phyloP scores from a whole-genome alignment of 169 alveolate genomes.

The Cryptosporidium bovis region DNA sequence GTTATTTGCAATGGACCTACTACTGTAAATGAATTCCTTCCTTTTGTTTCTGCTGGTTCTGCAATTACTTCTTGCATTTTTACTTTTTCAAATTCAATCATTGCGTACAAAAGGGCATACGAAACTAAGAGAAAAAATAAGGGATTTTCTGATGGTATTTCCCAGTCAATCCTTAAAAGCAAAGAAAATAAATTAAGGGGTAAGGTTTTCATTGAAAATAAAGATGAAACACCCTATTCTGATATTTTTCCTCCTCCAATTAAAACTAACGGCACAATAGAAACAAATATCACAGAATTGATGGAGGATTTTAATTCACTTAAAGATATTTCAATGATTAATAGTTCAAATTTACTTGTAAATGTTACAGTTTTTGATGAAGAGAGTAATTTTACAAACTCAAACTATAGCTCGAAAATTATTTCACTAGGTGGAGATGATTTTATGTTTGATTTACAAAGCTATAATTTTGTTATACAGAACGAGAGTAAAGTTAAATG shows the following conservation, averaged over 20 bases:
- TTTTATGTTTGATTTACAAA: too few species aligned
- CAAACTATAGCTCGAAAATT: too few species aligned
- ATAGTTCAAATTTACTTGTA: neutral
- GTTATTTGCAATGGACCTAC: conserved; percentile 7
- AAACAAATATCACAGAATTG: conserved; percentile 14
- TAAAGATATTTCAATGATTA: conserved; percentile 16
- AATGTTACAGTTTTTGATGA: too few species aligned
- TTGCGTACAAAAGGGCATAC: neutral
- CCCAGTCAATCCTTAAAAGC: neutral
- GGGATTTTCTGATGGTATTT: conserved; percentile 27
- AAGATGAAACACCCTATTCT: neutral
- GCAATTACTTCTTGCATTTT: conserved; percentile 23
- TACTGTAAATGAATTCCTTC: conserved; percentile 30
- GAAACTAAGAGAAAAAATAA: conserved; percentile 12
- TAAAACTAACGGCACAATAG: neutral
- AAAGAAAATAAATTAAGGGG: conserved; percentile 27
- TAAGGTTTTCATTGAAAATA: neutral
- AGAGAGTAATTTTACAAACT: too few species aligned
- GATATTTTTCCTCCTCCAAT: neutral
- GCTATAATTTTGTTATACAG: too few species aligned
- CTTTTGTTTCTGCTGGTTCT: conserved; percentile 34
- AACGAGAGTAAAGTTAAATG: too few species aligned
- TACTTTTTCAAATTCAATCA: conserved; percentile 15
- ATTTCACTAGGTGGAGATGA: too few species aligned
- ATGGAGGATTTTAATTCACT: neutral